Percentiles rank a stretch among this genome's conserved stretches.
phyloP scores from a whole-genome alignment of 2,329 filamentous ascomycete genomes.

The Colletotrichum chlorophyti region DNA sequence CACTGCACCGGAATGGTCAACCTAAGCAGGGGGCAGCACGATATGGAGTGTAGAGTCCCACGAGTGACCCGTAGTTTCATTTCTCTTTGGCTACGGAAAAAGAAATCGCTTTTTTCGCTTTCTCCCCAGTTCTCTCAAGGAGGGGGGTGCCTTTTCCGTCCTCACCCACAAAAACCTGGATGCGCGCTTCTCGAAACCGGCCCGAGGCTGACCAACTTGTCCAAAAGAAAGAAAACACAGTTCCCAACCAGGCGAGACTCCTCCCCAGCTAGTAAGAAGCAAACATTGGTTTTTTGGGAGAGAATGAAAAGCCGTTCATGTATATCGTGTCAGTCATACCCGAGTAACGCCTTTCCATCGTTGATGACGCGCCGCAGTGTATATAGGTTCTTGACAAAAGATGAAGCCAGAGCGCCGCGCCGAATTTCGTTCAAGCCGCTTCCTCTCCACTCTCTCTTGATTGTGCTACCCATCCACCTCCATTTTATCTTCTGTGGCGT shows the following conservation, averaged over 20 bases:
- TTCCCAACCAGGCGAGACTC: not conserved
- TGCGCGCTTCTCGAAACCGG: no score
- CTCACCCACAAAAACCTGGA: no score
- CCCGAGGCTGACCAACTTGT: no score
- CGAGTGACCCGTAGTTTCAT: no score
- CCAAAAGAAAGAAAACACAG: no score
- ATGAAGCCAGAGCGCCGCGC: not conserved
- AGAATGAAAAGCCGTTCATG: slow-evolving; percentile 22
- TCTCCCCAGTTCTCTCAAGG: not conserved
- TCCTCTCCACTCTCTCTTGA: not conserved
- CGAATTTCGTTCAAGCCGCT: slow-evolving; percentile 5
- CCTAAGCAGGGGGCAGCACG: no score
- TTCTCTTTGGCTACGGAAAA: no score
- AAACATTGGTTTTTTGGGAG: slow-evolving; percentile 5
- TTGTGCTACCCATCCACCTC: slow-evolving; percentile 9
- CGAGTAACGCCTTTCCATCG: slow-evolving; percentile 15
- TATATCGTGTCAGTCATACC: slow-evolving; percentile 28
- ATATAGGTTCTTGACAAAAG: slow-evolving; percentile 19
- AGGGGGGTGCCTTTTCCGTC: not conserved
- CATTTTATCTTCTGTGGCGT: slow-evolving; percentile 18
- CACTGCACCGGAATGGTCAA: no score
- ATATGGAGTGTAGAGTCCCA: no score
- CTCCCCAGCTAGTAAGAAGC: slow-evolving; percentile 9
- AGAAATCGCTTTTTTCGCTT: not conserved
- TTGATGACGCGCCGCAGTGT: slow-evolving; percentile 14